phyloP scores from a whole-genome alignment of 352 stramenopile genomes.

The Pythium rishiriense region DNA sequence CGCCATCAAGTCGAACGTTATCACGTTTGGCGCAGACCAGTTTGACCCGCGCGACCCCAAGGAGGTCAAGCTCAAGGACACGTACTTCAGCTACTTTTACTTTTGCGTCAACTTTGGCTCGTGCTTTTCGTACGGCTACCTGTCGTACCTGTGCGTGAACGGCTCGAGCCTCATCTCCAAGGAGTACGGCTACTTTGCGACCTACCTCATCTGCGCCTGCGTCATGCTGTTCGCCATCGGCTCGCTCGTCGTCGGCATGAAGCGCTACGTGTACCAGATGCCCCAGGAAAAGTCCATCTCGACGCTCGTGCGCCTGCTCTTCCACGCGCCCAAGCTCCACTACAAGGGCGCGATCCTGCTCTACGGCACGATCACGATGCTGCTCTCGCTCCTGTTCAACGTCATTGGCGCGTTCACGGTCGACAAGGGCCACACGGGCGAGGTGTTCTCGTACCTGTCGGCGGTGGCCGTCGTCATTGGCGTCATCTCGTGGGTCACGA shows the following conservation, averaged over 20 bases:
- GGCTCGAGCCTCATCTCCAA: slow-evolving; percentile 57
- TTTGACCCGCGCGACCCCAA: slow-evolving; percentile 46
- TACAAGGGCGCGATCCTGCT: slow-evolving; percentile 38
- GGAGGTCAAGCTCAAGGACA: slow-evolving; percentile 49
- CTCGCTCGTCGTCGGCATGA: slow-evolving; percentile 41
- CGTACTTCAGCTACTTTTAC: slow-evolving; percentile 86
- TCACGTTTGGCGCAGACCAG: slow-evolving; percentile 45
- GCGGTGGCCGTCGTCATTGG: slow-evolving; percentile 33
- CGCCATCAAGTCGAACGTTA: slow-evolving; percentile 33
- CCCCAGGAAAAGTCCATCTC: slow-evolving; percentile 43
- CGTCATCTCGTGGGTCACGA: slow-evolving; percentile 45
- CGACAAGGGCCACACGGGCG: slow-evolving; percentile 35
- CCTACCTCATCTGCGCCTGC: slow-evolving; percentile 54
- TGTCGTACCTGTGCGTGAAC: slow-evolving; percentile 76
- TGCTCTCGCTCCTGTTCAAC: slow-evolving; percentile 51
- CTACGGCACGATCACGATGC: slow-evolving; percentile 38
- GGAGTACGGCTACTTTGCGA: slow-evolving; percentile 80
- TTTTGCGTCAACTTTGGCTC: slow-evolving; percentile 74
- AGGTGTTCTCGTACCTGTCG: slow-evolving; percentile 55
- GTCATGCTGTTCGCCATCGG: slow-evolving; percentile 43
- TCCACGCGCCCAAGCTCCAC: slow-evolving; percentile 30
- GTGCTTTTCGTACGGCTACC: slow-evolving; percentile 71
- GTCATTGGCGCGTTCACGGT: slow-evolving; percentile 47
- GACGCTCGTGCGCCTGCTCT: slow-evolving; percentile 43
- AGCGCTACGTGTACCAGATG: slow-evolving; percentile 52